Base-by-base conservation (phyloP, 176 grass and related monocot species). In the Phragmites australis region DNA sequence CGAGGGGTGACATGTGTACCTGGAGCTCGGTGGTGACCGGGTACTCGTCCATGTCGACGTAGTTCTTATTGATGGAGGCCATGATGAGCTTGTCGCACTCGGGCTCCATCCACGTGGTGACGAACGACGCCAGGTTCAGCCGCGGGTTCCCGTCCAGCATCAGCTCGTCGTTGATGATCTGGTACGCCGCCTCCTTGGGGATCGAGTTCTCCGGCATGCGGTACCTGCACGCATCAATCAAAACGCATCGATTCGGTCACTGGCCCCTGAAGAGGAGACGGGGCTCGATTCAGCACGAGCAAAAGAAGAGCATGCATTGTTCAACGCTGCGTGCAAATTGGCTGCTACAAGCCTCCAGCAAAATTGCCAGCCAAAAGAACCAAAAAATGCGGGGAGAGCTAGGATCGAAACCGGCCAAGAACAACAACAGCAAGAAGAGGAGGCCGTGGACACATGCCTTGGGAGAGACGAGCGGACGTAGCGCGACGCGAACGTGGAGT, bases 41-140 rank as follows among this genome's bases (percentile, higher is more conserved):
- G 63, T 99, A 99, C 87, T 99, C 96, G 68, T 99, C 96, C 96
- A 99, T 95, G 90, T 99, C 96, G 71, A 99, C 96, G 39, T 99
- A 99, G 76, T 99, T 99, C 84, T 99, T 99, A 79, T 91, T 99
- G 29, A 91, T 82, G 78, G 96, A 71, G 16, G 68, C 90, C 96
- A 99, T 99, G 68, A 95, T 95, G 75, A 99, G 90, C 88, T 93
- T 93, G 87, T 99, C 96, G 79, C 96, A 95, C 85, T 99, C 96
- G 9, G 96, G 96, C 79, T 95, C 96, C 96, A 99, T 99, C 96
- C 96, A 95, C 3, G 96, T 99, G 53, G 96, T 99, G 46, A 93
- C 90, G 75, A 99, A 99, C 9, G 96, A 99, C 27, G 93, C 96
- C 55, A 99, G 84, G 86, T 99, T 99, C 32, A 99, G 88, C 27